These are phyloP conservation scores for Begonia loranthoides DNA, from an alignment of 306 rosid genomes.

Conservation along the genomic window DNA sequence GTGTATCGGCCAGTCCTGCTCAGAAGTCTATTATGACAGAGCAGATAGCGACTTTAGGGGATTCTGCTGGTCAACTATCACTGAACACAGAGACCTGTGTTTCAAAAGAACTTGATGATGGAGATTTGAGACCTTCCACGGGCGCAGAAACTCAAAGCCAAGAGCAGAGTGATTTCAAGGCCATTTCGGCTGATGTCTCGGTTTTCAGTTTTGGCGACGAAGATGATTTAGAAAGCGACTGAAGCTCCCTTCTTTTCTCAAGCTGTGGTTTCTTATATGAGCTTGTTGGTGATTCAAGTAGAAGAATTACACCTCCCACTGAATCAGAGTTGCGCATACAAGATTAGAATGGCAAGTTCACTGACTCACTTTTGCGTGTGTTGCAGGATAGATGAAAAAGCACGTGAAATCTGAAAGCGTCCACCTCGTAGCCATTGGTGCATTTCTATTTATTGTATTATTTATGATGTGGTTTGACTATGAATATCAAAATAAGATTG, in stretches of 20 bases:
- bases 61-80: slow-evolving; percentile 21
- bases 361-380: too few relatives aligned
- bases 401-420: too few relatives aligned
- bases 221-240: slow-evolving; percentile 87
- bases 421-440: too few relatives aligned
- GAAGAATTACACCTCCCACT: too few relatives aligned
- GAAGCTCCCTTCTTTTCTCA: slow-evolving; percentile 1
- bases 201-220: slow-evolving; percentile 83
- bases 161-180: slow-evolving; percentile 52
- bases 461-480: too few relatives aligned
- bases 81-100: slow-evolving; percentile 15
- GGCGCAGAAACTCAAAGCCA: slow-evolving; percentile 15
- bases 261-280: too few relatives aligned
- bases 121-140: slow-evolving; percentile 13
- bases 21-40: slow-evolving; percentile 26
- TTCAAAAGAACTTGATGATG: slow-evolving; percentile 23
- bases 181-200: slow-evolving; percentile 96
- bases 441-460: too few relatives aligned
- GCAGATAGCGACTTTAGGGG: slow-evolving; percentile 19
- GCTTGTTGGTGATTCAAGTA: too few relatives aligned
- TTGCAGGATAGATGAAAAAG: too few relatives aligned
- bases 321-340: too few relatives aligned
- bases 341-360: too few relatives aligned
- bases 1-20: slow-evolving; percentile 16
- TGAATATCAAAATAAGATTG: too few relatives aligned